Evolutionary conservation across 2,329 filamentous ascomycete genomes (phyloP).

Genomic region (Apiospora phragmitis): DNA sequence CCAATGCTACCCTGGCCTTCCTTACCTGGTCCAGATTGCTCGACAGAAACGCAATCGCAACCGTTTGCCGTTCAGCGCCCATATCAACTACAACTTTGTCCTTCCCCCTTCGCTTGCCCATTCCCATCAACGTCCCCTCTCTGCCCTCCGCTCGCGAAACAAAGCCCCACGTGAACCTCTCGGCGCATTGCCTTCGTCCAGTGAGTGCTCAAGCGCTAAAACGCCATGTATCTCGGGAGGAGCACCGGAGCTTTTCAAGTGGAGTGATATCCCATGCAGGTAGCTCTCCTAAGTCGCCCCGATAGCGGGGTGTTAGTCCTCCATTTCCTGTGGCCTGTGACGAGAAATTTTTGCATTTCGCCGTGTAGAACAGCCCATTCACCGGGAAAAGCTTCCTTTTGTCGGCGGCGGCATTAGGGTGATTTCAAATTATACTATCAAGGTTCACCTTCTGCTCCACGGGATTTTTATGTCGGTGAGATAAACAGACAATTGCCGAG

Average conservation of each 20-base stretch:
- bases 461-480: not conserved
- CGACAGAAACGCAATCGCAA: not conserved
- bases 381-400: not conserved
- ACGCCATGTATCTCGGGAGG: not conserved
- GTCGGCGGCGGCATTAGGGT: not conserved
- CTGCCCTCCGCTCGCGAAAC: not conserved
- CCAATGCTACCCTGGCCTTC: not conserved
- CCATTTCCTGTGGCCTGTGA: conserved; percentile 8
- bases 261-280: not conserved
- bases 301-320: conserved; percentile 3
- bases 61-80: not conserved
- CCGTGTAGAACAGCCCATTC: not conserved
- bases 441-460: not conserved
- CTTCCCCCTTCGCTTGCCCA: not conserved
- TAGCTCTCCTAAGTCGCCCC: not conserved
- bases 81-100: not conserved
- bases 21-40: not conserved
- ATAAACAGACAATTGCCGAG: not conserved
- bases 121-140: not conserved
- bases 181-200: not conserved
- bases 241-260: conserved; percentile 6
- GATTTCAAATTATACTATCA: not conserved
- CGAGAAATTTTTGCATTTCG: not conserved
- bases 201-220: not conserved
- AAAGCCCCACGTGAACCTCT: not conserved